phyloP scores from a whole-genome alignment of 1,139 yeast species.

The Debaryomycetaceae sp. region DNA sequence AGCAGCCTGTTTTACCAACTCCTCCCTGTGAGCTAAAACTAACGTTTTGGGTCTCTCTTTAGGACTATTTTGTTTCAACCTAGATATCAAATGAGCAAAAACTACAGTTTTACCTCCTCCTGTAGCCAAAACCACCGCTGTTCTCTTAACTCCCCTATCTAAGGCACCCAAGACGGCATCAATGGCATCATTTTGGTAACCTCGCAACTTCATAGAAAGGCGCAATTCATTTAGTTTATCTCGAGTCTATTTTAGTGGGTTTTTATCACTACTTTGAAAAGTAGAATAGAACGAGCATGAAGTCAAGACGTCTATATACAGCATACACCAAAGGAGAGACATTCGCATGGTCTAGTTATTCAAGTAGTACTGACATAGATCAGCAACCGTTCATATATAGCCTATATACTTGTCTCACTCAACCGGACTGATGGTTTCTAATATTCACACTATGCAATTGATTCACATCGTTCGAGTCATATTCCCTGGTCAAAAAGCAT shows the following conservation, averaged over 20 bases:
- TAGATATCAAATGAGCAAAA: conserved; percentile 61
- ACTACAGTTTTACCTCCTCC: conserved; percentile 96
- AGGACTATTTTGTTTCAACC: conserved; percentile 32
- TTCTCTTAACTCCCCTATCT: conserved; percentile 44
- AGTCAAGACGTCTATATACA: too few relatives aligned
- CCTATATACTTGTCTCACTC: too few relatives aligned
- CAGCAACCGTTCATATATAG: too few relatives aligned
- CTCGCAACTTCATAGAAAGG: conserved; percentile 23
- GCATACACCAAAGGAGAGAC: too few relatives aligned
- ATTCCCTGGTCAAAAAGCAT: conserved; percentile 90
- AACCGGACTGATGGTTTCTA: too few relatives aligned
- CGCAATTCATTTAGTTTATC: too few relatives aligned
- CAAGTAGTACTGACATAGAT: too few relatives aligned
- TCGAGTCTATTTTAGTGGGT: too few relatives aligned
- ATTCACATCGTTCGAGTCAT: conserved; percentile 12
- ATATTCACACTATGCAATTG: conserved; percentile 10
- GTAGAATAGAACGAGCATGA: too few relatives aligned
- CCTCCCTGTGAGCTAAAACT: conserved; percentile 79
- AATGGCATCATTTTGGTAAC: conserved; percentile 75
- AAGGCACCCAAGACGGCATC: conserved; percentile 51
- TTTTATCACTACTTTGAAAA: too few relatives aligned
- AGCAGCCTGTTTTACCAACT: conserved; percentile 71
- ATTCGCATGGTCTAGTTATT: too few relatives aligned
- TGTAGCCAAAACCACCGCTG: conserved; percentile 87
- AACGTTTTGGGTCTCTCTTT: conserved; percentile 48